Evolutionary conservation across 2,329 filamentous ascomycete species (phyloP).

Genomic region (Colletotrichum shisoi): DNA sequence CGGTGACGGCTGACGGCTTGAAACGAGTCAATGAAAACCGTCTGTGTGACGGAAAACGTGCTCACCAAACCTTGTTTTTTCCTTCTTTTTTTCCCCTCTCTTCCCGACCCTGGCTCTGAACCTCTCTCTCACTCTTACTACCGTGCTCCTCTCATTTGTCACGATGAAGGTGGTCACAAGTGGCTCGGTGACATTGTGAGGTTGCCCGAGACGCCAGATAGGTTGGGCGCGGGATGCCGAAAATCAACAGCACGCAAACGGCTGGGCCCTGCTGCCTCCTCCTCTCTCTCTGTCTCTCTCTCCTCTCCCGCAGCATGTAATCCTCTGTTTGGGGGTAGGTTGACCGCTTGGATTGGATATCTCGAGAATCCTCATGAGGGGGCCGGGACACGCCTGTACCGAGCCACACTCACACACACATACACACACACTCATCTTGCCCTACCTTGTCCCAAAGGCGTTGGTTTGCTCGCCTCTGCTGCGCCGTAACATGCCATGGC

Average conservation of each 20-base stretch:
- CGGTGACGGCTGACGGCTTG: conserved; percentile 27
- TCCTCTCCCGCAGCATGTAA: neutral
- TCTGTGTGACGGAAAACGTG: conserved; percentile 33
- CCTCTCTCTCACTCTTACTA: neutral
- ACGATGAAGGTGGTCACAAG: neutral
- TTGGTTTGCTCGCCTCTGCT: conserved; percentile 7
- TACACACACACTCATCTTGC: conserved; percentile 1
- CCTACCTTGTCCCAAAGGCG: neutral
- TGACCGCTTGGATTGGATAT: conserved; percentile 1
- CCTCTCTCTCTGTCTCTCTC: neutral
- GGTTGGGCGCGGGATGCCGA: neutral
- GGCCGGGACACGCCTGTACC: conserved; percentile 14
- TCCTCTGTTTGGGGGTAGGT: neutral
- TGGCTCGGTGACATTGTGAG: neutral
- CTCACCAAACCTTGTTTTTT: conserved; percentile 15
- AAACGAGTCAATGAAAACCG: conserved; percentile 24
- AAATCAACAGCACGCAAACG: conserved; percentile 1
- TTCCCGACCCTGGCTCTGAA: conserved; percentile 7
- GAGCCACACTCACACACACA: neutral
- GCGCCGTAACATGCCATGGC: conserved; percentile 26
- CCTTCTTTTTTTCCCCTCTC: neutral
- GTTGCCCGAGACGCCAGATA: neutral
- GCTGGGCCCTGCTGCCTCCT: neutral
- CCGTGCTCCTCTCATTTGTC: neutral
- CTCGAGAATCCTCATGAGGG: neutral